Evolutionary conservation across 495 filamentous ascomycete species (phyloP).

Genomic region (Xylaria curta): DNA sequence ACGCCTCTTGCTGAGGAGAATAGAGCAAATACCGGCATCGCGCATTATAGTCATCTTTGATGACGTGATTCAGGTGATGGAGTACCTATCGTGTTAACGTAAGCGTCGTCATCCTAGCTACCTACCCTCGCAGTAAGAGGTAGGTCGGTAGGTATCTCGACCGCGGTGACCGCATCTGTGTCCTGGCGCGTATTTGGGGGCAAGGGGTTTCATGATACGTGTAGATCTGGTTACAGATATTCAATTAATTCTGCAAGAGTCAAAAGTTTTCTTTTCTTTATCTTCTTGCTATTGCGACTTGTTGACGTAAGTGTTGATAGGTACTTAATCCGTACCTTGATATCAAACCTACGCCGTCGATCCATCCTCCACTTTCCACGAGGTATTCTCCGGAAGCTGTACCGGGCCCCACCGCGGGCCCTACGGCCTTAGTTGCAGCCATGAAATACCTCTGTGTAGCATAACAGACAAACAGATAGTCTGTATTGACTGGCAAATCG

Average conservation of each 20-base stretch:
- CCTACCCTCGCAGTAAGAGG: no score
- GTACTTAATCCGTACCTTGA: background rate
- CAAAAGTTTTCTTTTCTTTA: background rate
- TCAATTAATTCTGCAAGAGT: background rate
- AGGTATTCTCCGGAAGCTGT: background rate
- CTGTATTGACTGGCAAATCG: background rate
- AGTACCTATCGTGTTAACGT: background rate
- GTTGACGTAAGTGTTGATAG: conserved; percentile 4
- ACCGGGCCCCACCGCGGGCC: background rate
- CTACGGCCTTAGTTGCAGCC: background rate
- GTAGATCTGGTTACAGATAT: background rate
- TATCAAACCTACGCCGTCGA: conserved; percentile 4
- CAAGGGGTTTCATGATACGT: background rate
- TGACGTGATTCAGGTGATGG: background rate
- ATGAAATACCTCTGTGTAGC: no score
- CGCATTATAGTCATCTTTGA: background rate
- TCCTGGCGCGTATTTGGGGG: background rate
- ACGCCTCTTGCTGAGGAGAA: background rate
- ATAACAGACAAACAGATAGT: no score
- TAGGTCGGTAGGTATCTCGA: background rate
- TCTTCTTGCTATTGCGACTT: background rate
- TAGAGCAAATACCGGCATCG: background rate
- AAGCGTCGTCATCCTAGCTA: background rate
- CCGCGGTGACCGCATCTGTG: background rate
- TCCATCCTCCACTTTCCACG: background rate